phyloP scores from a whole-genome alignment of 768 basidiomycete species.

The Phylloporus arenicola region DNA sequence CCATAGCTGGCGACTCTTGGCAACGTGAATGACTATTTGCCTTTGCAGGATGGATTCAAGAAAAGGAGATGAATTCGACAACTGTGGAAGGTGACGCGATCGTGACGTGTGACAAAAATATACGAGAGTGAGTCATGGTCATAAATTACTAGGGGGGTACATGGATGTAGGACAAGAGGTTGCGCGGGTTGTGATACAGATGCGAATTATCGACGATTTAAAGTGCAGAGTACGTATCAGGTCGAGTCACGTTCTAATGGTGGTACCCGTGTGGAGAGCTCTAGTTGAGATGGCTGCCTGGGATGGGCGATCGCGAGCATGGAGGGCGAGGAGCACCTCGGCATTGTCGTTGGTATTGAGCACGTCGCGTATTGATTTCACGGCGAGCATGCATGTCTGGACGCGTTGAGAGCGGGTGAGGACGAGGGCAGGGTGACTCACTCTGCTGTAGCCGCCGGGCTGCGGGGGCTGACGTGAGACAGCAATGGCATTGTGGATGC shows the following conservation, averaged over 20 bases:
- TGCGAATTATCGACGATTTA: conserved; percentile 13
- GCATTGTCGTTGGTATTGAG: conserved; percentile 67
- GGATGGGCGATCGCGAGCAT: conserved; percentile 30
- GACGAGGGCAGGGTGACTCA: conserved; percentile 25
- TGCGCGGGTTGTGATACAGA: conserved; percentile 25
- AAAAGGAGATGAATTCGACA: no score
- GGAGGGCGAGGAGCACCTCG: conserved; percentile 59
- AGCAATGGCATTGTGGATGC: conserved; percentile 76
- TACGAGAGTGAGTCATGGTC: neutral
- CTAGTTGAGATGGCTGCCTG: conserved; percentile 15
- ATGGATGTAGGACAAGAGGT: conserved; percentile 7
- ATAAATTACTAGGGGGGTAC: conserved; percentile 23
- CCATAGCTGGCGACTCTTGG: neutral
- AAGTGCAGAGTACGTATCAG: neutral
- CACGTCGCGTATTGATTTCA: conserved; percentile 64
- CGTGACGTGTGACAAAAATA: neutral
- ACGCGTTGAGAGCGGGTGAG: neutral
- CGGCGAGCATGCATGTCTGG: conserved; percentile 66
- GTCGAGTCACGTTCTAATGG: conserved; percentile 23
- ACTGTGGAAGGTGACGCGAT: neutral
- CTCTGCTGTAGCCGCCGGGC: conserved; percentile 49
- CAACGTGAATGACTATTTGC: neutral
- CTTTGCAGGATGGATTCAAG: neutral
- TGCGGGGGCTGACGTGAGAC: conserved; percentile 59
- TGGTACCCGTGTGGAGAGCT: conserved; percentile 9